phyloP scores from a whole-genome alignment of 768 basidiomycete species.

The Imleria badia region DNA sequence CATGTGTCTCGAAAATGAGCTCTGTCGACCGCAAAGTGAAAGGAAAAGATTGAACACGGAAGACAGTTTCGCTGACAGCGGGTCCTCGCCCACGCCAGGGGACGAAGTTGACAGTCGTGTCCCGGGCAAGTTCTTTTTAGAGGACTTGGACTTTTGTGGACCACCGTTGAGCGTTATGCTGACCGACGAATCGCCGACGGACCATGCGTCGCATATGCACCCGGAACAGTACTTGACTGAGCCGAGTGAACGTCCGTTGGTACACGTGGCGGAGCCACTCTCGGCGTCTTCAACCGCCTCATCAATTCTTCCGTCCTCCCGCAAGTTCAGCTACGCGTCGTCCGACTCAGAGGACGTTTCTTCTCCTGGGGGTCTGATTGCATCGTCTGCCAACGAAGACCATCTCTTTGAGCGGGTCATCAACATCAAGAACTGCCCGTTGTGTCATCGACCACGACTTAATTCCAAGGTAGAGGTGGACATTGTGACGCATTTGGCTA shows the following conservation, averaged over 20 bases:
- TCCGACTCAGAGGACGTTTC: conserved; percentile 47
- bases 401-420: conserved; percentile 79
- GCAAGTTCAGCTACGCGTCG: conserved; percentile 41
- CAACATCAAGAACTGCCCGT: conserved; percentile 91
- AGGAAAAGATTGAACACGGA: conserved; percentile 62
- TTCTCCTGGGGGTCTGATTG: conserved; percentile 5
- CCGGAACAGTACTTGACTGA: conserved; percentile 40
- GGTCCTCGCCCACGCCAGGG: conserved; percentile 54
- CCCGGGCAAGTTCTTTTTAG: conserved; percentile 45
- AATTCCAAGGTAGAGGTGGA: conserved; percentile 88
- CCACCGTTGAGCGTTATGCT: conserved; percentile 37
- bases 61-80: conserved; percentile 42
- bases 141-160: conserved; percentile 62
- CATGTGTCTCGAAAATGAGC: conserved; percentile 82
- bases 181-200: conserved; percentile 31
- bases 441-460: conserved; percentile 87
- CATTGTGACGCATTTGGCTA: conserved; percentile 94
- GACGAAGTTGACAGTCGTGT: conserved; percentile 29
- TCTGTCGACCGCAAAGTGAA: conserved; percentile 70
- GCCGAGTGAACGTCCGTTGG: conserved; percentile 45
- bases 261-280: conserved; percentile 31
- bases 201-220: conserved; percentile 12
- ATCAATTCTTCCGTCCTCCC: conserved; percentile 12
- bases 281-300: conserved; percentile 11
- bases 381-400: conserved; percentile 21